A percentile compares a stretch with the other conserved stretches of the same genome.
Conservation (phyloP, 2,329 filamentous ascomycete genomes). For the Drechmeria coniospora region DNA sequence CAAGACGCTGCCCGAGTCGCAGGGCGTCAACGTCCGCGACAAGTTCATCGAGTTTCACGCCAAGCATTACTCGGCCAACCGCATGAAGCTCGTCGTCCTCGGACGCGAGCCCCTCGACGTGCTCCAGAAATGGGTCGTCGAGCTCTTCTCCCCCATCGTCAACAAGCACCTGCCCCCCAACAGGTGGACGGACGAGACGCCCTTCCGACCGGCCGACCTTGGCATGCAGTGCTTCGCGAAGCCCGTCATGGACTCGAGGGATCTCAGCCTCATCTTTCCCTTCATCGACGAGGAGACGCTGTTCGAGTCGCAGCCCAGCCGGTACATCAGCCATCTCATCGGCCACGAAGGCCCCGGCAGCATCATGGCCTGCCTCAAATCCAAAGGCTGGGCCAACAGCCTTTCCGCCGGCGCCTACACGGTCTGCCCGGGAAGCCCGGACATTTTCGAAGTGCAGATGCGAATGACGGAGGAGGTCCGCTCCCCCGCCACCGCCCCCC, state of each 20-base stretch:
- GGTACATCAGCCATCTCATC: conserved; percentile 78
- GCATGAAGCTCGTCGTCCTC: conserved; percentile 81
- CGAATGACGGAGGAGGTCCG: conserved; percentile 66
- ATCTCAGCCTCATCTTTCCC: conserved; percentile 67
- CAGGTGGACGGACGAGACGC: conserved; percentile 35
- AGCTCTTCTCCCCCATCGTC: conserved; percentile 65
- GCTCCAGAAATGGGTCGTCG: conserved; percentile 67
- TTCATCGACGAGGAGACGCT: conserved; percentile 72
- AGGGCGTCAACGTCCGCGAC: conserved; percentile 70
- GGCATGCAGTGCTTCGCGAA: conserved; percentile 69
- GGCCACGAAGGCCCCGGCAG: conserved; percentile 89
- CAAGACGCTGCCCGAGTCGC: conserved; percentile 63
- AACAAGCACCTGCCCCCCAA: conserved; percentile 64
- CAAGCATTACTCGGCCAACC: conserved; percentile 81
- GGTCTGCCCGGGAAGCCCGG: conserved; percentile 61
- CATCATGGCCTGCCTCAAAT: conserved; percentile 78
- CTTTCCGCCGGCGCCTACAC: conserved; percentile 63
- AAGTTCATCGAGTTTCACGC: conserved; percentile 89
- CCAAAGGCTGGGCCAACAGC: conserved; percentile 76
- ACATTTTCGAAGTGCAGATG: conserved; percentile 66
- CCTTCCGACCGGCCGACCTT: conserved; percentile 32
- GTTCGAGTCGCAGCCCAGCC: conserved; percentile 66
- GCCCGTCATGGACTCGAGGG: conserved; percentile 76
- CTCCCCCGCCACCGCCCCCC: too few relatives aligned
- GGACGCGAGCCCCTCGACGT: conserved; percentile 71